phyloP scores from a whole-genome alignment of 2,329 filamentous ascomycete genomes.

The Helotiales sp. region DNA sequence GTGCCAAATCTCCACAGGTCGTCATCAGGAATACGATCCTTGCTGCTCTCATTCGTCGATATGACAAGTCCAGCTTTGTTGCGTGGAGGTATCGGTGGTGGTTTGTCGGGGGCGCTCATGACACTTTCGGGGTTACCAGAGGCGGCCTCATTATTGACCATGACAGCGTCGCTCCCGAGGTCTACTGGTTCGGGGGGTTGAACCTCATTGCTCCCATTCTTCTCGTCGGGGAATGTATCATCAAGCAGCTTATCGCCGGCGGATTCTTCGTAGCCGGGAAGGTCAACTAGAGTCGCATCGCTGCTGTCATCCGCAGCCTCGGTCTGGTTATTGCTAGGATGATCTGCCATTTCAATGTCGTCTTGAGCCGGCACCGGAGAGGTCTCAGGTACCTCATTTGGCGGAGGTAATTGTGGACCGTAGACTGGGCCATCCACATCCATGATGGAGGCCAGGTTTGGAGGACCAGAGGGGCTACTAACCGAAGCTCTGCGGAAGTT shows the following conservation, averaged over 20 bases:
- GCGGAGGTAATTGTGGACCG: constrained; percentile 30
- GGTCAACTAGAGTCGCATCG: constrained; percentile 41
- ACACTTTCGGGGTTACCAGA: constrained; percentile 5
- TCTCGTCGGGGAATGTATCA: not conserved
- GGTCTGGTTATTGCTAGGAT: constrained; percentile 24
- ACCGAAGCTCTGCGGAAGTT: constrained; percentile 49
- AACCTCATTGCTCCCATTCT: constrained; percentile 1
- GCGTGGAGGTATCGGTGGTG: constrained; percentile 36
- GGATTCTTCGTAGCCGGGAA: not conserved
- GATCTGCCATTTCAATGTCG: constrained; percentile 37
- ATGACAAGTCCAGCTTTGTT: constrained; percentile 35
- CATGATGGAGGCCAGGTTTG: constrained; percentile 25
- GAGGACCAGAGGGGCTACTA: constrained; percentile 35
- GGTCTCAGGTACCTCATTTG: constrained; percentile 15
- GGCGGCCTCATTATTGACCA: constrained; percentile 38
- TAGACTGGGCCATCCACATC: constrained; percentile 25
- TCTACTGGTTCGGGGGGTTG: not conserved
- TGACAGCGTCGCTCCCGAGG: constrained; percentile 26
- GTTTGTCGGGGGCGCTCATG: constrained; percentile 29
- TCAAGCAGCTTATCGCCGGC: not conserved
- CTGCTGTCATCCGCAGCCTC: constrained; percentile 36
- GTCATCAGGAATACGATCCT: constrained; percentile 29
- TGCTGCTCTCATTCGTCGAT: constrained; percentile 29
- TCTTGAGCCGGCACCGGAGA: constrained; percentile 20
- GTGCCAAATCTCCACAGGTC: constrained; percentile 37